These are phyloP conservation scores for Globisporangium paddicum DNA, from an alignment of 352 stramenopile genomes.

Conservation along the genomic window DNA sequence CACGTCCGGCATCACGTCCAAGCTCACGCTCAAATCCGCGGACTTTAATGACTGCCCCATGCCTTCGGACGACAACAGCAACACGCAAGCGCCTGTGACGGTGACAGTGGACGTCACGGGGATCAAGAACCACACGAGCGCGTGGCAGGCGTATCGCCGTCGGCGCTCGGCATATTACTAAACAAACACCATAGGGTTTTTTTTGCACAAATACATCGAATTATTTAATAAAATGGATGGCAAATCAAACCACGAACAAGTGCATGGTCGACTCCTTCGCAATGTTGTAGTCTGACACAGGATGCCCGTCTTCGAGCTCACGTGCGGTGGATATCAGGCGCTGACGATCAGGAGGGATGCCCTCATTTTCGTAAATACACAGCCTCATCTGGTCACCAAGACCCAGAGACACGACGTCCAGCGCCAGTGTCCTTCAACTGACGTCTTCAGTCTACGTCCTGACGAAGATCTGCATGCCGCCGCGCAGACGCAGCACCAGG, in stretches of 20 bases:
- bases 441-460: no score
- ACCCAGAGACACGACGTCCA: background rate
- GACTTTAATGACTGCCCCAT: constrained; percentile 40
- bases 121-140: constrained; percentile 26
- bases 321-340: background rate
- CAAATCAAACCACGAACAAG: background rate
- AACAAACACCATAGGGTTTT: background rate
- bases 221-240: background rate
- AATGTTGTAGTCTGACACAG: background rate
- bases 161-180: constrained; percentile 33
- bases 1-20: constrained; percentile 55
- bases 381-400: background rate
- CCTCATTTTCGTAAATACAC: background rate
- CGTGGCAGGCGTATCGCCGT: constrained; percentile 35
- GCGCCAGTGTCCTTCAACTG: background rate
- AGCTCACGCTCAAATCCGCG: constrained; percentile 41
- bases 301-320: background rate
- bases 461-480: constrained; percentile 12
- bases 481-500: constrained; percentile 94
- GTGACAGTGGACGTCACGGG: constrained; percentile 27
- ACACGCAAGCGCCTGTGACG: constrained; percentile 20
- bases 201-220: background rate
- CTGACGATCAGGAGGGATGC: background rate
- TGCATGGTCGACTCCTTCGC: background rate
- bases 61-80: constrained; percentile 26